Percentiles rank a stretch among this genome's conserved stretches.
phyloP scores from a whole-genome alignment of 495 filamentous ascomycete genomes.

The Penicillium parvum region DNA sequence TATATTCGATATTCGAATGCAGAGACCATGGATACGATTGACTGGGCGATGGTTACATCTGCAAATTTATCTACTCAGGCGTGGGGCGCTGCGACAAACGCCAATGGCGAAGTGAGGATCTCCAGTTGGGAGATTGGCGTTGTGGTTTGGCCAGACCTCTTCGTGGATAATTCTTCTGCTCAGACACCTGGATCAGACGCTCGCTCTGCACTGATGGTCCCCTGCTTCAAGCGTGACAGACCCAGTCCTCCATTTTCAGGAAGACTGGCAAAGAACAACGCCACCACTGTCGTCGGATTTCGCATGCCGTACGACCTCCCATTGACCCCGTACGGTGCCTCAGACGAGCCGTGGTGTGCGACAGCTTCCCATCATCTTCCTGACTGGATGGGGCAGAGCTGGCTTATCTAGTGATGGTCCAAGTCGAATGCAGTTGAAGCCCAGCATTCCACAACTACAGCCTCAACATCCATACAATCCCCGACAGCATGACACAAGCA shows the following conservation, averaged over 20 bases:
- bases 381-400: conserved; percentile 66
- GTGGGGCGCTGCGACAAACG: conserved; percentile 65
- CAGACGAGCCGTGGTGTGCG: conserved; percentile 77
- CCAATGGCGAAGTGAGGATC: conserved; percentile 57
- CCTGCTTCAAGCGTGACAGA: conserved; percentile 59
- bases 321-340: conserved; percentile 54
- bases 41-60: conserved; percentile 83
- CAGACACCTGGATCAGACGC: not conserved
- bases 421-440: not conserved
- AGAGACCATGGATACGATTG: conserved; percentile 48
- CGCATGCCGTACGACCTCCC: conserved; percentile 85
- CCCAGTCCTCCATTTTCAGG: conserved; percentile 24
- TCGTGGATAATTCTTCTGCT: conserved; percentile 28
- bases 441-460: not conserved
- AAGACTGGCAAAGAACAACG: not conserved
- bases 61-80: conserved; percentile 88
- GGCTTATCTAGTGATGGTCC: conserved; percentile 25
- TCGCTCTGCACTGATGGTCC: conserved; percentile 55
- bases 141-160: conserved; percentile 75
- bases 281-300: conserved; percentile 52
- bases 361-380: conserved; percentile 54
- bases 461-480: not conserved
- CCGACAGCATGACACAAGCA: not conserved
- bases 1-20: conserved; percentile 66
- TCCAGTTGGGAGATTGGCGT: conserved; percentile 86